Conservation (phyloP, 441 rosid genomes). For the Aquilaria agallochum region DNA sequence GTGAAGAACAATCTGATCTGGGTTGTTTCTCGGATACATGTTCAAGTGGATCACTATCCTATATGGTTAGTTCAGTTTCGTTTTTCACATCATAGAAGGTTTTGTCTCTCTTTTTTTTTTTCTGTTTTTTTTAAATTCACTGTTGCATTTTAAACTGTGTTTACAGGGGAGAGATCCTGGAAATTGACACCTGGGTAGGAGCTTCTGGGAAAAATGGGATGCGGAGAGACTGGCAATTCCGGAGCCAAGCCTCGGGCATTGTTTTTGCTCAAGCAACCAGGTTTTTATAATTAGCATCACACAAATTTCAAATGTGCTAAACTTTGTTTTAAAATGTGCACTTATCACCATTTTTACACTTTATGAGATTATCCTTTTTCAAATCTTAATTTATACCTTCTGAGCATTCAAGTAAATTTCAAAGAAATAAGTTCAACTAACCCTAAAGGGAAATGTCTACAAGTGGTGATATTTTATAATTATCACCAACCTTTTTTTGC, state of each 20-base stretch:
- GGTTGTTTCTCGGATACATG: conserved; percentile 76
- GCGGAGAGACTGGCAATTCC: conserved; percentile 64
- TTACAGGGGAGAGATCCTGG: conserved; percentile 68
- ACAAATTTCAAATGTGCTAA: no score
- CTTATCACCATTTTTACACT: no score
- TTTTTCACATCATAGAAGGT: not conserved
- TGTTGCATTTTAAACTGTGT: no score
- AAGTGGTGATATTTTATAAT: not conserved
- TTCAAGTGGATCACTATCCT: conserved; percentile 56
- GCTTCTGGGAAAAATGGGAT: conserved; percentile 77
- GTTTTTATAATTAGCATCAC: conserved; percentile 15
- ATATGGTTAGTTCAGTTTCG: conserved; percentile 38
- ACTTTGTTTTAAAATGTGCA: no score
- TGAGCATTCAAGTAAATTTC: no score
- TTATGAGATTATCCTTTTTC: no score
- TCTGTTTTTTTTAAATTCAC: no score
- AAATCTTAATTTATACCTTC: no score
- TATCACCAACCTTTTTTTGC: not conserved
- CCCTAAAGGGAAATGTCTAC: no score
- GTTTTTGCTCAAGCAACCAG: conserved; percentile 62
- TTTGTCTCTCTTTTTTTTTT: no score
- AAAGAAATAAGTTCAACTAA: no score
- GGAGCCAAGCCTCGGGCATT: conserved; percentile 67
- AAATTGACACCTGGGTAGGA: conserved; percentile 79
- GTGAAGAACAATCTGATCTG: conserved; percentile 68